phyloP scores from a whole-genome alignment of 345 rosid genomes.

The Sapria himalayana region DNA sequence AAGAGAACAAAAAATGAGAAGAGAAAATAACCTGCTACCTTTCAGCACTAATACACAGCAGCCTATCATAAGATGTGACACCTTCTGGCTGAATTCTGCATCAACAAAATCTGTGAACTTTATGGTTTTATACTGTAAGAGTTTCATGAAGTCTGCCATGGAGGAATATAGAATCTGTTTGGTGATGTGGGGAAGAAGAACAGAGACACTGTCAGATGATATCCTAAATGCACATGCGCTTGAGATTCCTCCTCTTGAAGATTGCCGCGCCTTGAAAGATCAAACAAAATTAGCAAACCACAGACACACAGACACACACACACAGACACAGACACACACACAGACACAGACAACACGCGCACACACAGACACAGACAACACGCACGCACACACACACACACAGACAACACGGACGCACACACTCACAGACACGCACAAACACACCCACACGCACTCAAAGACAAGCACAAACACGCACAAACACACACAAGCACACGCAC shows the following conservation, averaged over 20 bases:
- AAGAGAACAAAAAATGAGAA: not conserved
- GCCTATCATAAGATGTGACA: slow-evolving; percentile 53
- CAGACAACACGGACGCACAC: no score
- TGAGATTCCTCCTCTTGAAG: slow-evolving; percentile 57
- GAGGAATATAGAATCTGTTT: slow-evolving; percentile 59
- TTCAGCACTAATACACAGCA: slow-evolving; percentile 56
- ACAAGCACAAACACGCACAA: no score
- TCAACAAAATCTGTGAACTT: slow-evolving; percentile 51
- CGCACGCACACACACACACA: no score
- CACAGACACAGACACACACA: no score
- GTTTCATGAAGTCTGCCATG: slow-evolving; percentile 55
- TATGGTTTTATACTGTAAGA: slow-evolving; percentile 53
- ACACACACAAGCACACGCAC: no score
- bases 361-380: no score
- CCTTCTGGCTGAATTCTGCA: slow-evolving; percentile 45
- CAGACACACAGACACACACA: no score
- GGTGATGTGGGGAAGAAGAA: slow-evolving; percentile 70
- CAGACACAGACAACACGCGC: no score
- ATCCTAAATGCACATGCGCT: slow-evolving; percentile 68
- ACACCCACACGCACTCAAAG: no score
- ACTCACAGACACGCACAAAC: no score
- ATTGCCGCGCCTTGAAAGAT: slow-evolving; percentile 47
- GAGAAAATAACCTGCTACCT: slow-evolving; percentile 21
- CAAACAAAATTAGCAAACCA: not conserved
- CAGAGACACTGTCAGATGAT: slow-evolving; percentile 84